A percentile compares a stretch with the other conserved stretches of the same genome.
phyloP scores from a whole-genome alignment of 371 early-diverging fungal species.

The Nematocida minor region DNA sequence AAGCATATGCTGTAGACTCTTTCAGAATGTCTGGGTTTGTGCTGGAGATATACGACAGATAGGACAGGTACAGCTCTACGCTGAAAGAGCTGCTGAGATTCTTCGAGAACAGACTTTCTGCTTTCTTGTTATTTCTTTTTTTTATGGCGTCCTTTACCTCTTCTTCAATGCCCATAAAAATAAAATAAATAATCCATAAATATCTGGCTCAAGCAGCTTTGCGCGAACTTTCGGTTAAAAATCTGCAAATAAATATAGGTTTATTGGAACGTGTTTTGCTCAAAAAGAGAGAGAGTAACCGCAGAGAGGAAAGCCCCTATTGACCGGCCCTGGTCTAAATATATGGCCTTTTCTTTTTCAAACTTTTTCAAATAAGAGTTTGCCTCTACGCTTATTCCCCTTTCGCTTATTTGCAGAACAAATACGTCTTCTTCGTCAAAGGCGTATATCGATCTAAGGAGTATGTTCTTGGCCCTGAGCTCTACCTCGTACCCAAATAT shows the following conservation, averaged over 20 bases:
- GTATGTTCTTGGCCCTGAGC: conserved; percentile 2
- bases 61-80: conserved; percentile 45
- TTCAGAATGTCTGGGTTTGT: conserved; percentile 36
- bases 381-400: conserved; percentile 43
- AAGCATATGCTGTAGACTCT: conserved; percentile 50
- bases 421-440: conserved; percentile 61
- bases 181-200: not conserved
- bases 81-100: conserved; percentile 48
- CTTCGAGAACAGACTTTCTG: conserved; percentile 54
- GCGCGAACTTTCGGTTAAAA: too few species aligned
- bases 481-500: conserved; percentile 16
- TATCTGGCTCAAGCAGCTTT: too few species aligned
- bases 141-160: conserved; percentile 3
- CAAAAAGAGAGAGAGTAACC: conserved; percentile 62
- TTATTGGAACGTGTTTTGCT: conserved; percentile 63
- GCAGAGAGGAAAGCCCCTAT: conserved; percentile 62
- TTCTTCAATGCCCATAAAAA: not conserved
- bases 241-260: too few species aligned
- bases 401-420: conserved; percentile 46
- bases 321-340: conserved; percentile 56
- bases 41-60: conserved; percentile 49
- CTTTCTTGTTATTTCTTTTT: conserved; percentile 41
- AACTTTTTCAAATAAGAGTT: conserved; percentile 55
- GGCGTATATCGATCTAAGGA: conserved; percentile 60
- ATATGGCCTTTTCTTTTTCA: conserved; percentile 52